Evolutionary conservation across 257 asterid genomes (phyloP).

Genomic region (Gardenia jasminoides): DNA sequence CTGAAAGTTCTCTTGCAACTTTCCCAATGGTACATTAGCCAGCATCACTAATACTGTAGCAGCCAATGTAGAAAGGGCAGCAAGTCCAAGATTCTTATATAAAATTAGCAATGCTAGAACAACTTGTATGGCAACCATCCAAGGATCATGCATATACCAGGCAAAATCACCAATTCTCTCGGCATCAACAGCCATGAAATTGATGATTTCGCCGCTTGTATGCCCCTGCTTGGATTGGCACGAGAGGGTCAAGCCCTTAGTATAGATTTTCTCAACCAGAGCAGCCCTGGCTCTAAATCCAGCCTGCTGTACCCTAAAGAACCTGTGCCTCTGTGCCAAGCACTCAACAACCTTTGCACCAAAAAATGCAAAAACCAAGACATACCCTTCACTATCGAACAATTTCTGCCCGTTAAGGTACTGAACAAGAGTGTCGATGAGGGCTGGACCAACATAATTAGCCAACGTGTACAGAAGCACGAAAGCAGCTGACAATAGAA

Average conservation of each 20-base stretch:
- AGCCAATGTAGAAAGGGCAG: constrained; percentile 58
- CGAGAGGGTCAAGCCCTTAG: constrained; percentile 70
- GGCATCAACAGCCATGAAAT: constrained; percentile 85
- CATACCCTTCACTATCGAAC: constrained; percentile 52
- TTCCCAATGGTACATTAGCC: constrained; percentile 67
- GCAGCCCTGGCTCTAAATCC: constrained; percentile 84
- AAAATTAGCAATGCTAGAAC: constrained; percentile 57
- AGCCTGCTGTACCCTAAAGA: constrained; percentile 66
- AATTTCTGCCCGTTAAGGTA: constrained; percentile 57
- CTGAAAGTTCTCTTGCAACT: constrained; percentile 63
- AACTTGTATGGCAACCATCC: constrained; percentile 71
- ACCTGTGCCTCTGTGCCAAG: constrained; percentile 71
- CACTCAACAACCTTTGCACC: constrained; percentile 70
- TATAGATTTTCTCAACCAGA: constrained; percentile 64
- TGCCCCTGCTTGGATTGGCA: constrained; percentile 71
- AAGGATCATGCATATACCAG: constrained; percentile 87
- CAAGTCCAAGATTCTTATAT: constrained; percentile 73
- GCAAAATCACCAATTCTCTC: constrained; percentile 77
- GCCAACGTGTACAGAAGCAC: constrained; percentile 49
- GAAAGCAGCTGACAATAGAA: constrained; percentile 45
- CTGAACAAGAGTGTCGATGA: constrained; percentile 72
- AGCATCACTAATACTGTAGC: constrained; percentile 73
- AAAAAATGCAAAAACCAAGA: constrained; percentile 54
- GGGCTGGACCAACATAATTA: constrained; percentile 73
- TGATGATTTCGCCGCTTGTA: constrained; percentile 79